Conservation (phyloP, 306 rosid genomes). For the Echinosophora koreensis region DNA sequence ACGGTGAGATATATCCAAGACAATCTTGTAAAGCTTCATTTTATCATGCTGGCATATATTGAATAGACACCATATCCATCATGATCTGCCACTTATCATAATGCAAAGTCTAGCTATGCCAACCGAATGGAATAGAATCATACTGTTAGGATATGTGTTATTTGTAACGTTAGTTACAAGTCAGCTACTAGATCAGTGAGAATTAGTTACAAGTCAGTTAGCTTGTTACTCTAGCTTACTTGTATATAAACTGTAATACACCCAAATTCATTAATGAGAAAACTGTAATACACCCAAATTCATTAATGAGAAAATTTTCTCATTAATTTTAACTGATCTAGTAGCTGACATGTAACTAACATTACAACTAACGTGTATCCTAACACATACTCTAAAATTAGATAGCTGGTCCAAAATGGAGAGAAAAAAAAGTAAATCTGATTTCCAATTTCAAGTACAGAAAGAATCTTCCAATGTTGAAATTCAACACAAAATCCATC, state of each 20-base stretch:
- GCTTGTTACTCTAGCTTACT: too few species aligned
- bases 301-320: too few species aligned
- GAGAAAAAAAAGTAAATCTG: not conserved
- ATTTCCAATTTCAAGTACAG: conserved; percentile 20
- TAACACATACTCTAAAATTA: conserved; percentile 11
- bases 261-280: too few species aligned
- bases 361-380: too few species aligned
- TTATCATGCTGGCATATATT: conserved; percentile 21
- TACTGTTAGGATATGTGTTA: not conserved
- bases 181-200: too few species aligned
- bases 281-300: too few species aligned
- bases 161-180: too few species aligned
- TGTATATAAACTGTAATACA: too few species aligned
- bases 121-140: conserved; percentile 29
- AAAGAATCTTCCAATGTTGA: conserved; percentile 2
- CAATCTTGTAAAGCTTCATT: not conserved
- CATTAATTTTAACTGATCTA: too few species aligned
- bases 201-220: too few species aligned
- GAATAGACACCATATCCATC: conserved; percentile 35
- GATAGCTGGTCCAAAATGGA: conserved; percentile 1
- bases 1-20: conserved; percentile 14
- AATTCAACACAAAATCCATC: conserved; percentile 20
- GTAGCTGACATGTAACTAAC: too few species aligned
- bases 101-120: conserved; percentile 20
- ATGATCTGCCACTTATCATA: conserved; percentile 3